Conservation (phyloP, 257 asterid species). For the Solanum pinnatisectum region DNA sequence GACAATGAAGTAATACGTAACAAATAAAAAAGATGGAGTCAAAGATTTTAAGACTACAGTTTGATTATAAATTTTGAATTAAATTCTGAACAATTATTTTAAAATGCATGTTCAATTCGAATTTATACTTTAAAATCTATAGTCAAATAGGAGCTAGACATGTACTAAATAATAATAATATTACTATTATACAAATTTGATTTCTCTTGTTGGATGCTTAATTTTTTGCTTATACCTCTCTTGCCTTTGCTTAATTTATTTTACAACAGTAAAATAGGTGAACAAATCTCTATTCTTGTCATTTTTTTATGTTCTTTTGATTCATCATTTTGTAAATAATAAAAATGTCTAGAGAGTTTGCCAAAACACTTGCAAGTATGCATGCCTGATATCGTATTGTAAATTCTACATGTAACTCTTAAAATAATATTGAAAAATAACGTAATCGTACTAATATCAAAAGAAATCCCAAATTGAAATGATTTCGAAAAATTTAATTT, state of each 20-base stretch:
- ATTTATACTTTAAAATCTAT: neutral
- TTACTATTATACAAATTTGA: neutral
- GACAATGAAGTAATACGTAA: neutral
- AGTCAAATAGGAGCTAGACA: neutral
- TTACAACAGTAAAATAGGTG: neutral
- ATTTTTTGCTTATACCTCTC: neutral
- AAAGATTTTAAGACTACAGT: neutral
- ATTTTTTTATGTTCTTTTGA: neutral
- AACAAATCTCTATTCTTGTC: neutral
- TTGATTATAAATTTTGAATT: too few relatives aligned
- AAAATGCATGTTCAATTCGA: neutral
- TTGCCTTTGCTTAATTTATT: neutral
- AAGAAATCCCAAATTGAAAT: neutral
- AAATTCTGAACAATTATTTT: too few relatives aligned
- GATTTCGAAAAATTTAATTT: neutral
- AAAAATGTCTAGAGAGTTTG: neutral
- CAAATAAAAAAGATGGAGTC: neutral
- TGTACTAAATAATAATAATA: neutral
- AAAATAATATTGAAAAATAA: neutral
- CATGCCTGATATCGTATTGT: neutral
- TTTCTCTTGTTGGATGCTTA: neutral
- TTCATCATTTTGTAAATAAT: neutral
- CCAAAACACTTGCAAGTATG: neutral
- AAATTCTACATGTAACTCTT: neutral
- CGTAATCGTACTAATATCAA: neutral